A percentile compares a stretch with the other conserved stretches of the same genome.
Conservation (phyloP, 1,284 basidiomycete genomes). For the Pyrrhoderma noxium region DNA sequence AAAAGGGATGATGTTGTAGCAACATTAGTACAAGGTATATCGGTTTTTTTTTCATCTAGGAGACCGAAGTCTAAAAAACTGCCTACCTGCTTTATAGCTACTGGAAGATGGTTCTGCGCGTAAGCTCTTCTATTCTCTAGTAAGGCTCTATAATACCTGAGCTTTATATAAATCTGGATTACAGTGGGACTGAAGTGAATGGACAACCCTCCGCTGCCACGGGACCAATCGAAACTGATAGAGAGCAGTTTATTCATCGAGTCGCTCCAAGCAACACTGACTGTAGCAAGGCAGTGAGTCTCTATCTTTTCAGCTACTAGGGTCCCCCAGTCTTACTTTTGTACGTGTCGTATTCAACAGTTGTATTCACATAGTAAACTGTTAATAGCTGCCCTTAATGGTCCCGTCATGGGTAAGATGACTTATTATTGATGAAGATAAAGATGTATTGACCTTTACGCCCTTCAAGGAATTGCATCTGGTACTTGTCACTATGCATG, state of each 20-base stretch:
- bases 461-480: constrained; percentile 59
- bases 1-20: constrained; percentile 52
- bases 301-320: not conserved
- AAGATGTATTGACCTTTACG: constrained; percentile 6
- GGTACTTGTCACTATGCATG: constrained; percentile 31
- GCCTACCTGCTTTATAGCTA: constrained; percentile 33
- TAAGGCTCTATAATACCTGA: not conserved
- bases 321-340: no score
- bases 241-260: constrained; percentile 36
- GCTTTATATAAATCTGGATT: not conserved
- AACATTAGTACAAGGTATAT: constrained; percentile 60
- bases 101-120: constrained; percentile 68
- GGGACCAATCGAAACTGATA: constrained; percentile 21
- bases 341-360: constrained; percentile 28
- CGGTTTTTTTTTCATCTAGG: not conserved
- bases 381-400: constrained; percentile 57
- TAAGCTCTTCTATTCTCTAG: constrained; percentile 28
- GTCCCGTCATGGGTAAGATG: constrained; percentile 58
- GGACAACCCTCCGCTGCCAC: constrained; percentile 15
- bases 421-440: not conserved
- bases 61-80: not conserved
- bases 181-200: constrained; percentile 51
- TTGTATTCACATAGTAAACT: constrained; percentile 60
- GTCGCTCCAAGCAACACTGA: constrained; percentile 50
- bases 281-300: constrained; percentile 51